Percentiles rank a stretch among this genome's conserved stretches.
phyloP scores from a whole-genome alignment of 208 protist genomes.

The Leishmania aethiopica region DNA sequence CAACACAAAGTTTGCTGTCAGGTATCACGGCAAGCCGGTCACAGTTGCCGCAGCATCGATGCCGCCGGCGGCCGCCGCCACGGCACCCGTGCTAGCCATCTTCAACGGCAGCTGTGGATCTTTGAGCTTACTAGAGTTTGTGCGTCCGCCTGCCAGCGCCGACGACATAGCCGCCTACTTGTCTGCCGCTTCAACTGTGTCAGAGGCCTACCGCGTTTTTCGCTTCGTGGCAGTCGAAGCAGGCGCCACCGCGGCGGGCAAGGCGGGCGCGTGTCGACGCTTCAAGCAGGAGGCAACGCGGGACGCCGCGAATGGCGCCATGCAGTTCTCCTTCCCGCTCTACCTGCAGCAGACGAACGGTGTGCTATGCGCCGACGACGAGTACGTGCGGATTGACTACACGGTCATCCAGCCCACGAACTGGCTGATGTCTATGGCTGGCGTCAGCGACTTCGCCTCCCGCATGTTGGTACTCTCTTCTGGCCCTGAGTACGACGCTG shows the following conservation, averaged over 20 bases:
- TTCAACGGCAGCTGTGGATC: conserved; percentile 57
- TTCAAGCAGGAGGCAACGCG: conserved; percentile 32
- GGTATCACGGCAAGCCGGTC: conserved; percentile 15
- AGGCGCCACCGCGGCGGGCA: conserved; percentile 27
- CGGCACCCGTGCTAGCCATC: conserved; percentile 29
- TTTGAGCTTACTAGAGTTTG: conserved; percentile 37
- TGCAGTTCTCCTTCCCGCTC: conserved; percentile 40
- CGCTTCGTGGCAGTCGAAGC: conserved; percentile 29
- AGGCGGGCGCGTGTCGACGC: conserved; percentile 26
- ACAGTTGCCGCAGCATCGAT: conserved; percentile 5
- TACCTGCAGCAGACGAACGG: conserved; percentile 38
- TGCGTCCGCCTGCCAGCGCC: conserved; percentile 9
- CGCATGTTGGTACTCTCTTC: conserved; percentile 43
- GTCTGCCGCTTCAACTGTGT: conserved; percentile 19
- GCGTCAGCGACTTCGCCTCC: conserved; percentile 22
- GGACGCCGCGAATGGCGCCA: conserved; percentile 26
- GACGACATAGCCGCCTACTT: conserved; percentile 27
- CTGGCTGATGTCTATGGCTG: conserved; percentile 46
- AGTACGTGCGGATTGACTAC: conserved; percentile 74
- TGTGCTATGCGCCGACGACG: conserved; percentile 46
- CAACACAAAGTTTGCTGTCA: conserved; percentile 16
- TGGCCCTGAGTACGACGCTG: conserved; percentile 32
- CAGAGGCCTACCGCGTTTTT: conserved; percentile 25
- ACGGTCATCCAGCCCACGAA: conserved; percentile 33
- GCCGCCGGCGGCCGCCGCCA: background rate